Conservation (phyloP, 495 filamentous ascomycete species). For the Pyronema omphalodes region DNA sequence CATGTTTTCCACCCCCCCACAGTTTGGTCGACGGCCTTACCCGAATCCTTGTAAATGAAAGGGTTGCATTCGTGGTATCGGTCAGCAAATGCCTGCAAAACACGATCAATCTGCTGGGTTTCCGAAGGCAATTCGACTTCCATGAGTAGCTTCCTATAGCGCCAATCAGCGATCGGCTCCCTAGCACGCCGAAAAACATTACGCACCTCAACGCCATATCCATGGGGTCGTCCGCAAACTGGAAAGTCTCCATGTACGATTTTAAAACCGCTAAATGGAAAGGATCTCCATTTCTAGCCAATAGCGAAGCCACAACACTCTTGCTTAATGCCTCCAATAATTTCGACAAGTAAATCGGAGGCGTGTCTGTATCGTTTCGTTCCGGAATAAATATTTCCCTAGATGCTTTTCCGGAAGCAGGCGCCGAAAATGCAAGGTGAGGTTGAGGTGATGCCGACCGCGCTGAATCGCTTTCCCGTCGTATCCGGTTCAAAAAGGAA, state of each 20-base stretch:
- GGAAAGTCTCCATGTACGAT: slow-evolving; percentile 87
- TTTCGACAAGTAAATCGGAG: slow-evolving; percentile 68
- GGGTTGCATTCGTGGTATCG: slow-evolving; percentile 97
- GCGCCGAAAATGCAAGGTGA: not conserved
- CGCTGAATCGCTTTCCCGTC: slow-evolving; percentile 21
- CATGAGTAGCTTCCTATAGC: slow-evolving; percentile 68
- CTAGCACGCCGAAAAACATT: not conserved
- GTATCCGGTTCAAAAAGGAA: slow-evolving; percentile 39
- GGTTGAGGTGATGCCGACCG: slow-evolving; percentile 18
- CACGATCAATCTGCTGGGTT: slow-evolving; percentile 93
- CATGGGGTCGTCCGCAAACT: slow-evolving; percentile 87
- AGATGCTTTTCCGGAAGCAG: slow-evolving; percentile 27
- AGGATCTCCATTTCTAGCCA: slow-evolving; percentile 65
- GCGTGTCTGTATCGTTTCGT: slow-evolving; percentile 72
- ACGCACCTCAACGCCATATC: slow-evolving; percentile 66
- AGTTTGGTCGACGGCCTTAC: slow-evolving; percentile 25
- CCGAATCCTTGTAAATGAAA: slow-evolving; percentile 73
- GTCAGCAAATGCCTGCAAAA: slow-evolving; percentile 84
- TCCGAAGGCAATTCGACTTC: slow-evolving; percentile 91
- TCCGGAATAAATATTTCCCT: slow-evolving; percentile 50
- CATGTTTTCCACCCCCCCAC: not conserved
- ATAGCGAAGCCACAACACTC: slow-evolving; percentile 57
- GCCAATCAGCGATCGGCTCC: slow-evolving; percentile 1
- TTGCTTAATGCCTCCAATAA: slow-evolving; percentile 61
- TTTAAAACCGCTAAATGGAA: slow-evolving; percentile 70